phyloP scores from a whole-genome alignment of 441 rosid species.

The Brassica balearica region DNA sequence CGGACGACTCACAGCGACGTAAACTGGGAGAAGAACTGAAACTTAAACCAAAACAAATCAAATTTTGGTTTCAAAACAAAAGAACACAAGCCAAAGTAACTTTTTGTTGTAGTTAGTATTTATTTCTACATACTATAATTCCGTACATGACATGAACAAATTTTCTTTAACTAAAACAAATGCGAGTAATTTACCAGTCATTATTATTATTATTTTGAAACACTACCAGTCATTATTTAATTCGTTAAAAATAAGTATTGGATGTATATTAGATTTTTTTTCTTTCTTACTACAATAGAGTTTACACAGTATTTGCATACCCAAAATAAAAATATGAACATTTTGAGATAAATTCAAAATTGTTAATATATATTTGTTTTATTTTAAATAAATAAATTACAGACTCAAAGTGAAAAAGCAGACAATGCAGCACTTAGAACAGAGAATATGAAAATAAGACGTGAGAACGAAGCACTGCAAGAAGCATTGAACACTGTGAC shows the following conservation, averaged over 20 bases:
- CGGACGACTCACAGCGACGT: constrained; percentile 63
- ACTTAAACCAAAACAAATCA: constrained; percentile 58
- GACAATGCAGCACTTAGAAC: constrained; percentile 58
- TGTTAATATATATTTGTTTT: neutral
- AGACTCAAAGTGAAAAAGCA: constrained; percentile 61
- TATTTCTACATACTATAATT: neutral
- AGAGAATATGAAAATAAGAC: constrained; percentile 59
- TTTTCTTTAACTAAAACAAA: neutral
- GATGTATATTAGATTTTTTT: neutral
- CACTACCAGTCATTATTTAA: neutral
- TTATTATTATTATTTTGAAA: neutral
- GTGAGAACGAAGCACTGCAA: constrained; percentile 58
- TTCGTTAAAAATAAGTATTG: neutral
- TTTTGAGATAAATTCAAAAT: neutral
- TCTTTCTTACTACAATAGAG: neutral
- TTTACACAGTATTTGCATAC: neutral
- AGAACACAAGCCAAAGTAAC: constrained; percentile 71
- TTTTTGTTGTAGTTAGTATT: neutral
- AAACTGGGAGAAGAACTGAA: constrained; percentile 59
- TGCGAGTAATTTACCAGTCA: neutral
- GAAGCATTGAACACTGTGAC: constrained; percentile 62
- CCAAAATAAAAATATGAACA: neutral
- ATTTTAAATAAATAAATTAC: neutral
- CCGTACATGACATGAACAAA: neutral
- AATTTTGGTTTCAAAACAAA: constrained; percentile 86